phyloP scores from a whole-genome alignment of 495 filamentous ascomycete species.

The Parachaetomium inaequale region DNA sequence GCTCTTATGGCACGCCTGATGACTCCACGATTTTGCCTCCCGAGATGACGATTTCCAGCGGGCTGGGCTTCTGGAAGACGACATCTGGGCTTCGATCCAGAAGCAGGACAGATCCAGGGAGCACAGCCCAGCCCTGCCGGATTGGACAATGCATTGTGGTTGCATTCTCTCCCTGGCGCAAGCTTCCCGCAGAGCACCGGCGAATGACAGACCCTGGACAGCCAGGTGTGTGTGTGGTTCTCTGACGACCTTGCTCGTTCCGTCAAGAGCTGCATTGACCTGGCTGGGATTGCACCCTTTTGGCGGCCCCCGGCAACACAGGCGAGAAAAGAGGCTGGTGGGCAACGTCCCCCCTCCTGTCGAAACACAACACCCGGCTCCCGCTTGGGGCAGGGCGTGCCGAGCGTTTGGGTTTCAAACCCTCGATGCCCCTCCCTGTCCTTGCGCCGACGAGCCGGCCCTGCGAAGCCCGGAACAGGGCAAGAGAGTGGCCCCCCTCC shows the following conservation, averaged over 20 bases:
- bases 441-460: not conserved
- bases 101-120: not conserved
- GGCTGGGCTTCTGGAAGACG: not conserved
- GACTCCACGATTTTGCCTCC: not conserved
- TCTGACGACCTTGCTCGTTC: not conserved
- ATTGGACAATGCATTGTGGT: slow-evolving; percentile 7
- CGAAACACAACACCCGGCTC: slow-evolving; percentile 12
- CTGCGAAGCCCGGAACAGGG: not conserved
- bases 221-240: not conserved
- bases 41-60: no score
- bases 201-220: not conserved
- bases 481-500: not conserved
- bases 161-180: not conserved
- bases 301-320: no score
- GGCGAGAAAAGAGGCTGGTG: not conserved
- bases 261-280: slow-evolving; percentile 8
- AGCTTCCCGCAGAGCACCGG: not conserved
- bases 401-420: slow-evolving; percentile 18
- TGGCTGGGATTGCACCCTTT: slow-evolving; percentile 4
- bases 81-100: not conserved
- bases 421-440: not conserved
- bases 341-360: not conserved
- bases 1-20: not conserved
- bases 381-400: not conserved
- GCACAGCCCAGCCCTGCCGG: slow-evolving; percentile 5